Evolutionary conservation across 2,329 filamentous ascomycete species (phyloP).

Genomic region (Pestalotiopsis sp.): DNA sequence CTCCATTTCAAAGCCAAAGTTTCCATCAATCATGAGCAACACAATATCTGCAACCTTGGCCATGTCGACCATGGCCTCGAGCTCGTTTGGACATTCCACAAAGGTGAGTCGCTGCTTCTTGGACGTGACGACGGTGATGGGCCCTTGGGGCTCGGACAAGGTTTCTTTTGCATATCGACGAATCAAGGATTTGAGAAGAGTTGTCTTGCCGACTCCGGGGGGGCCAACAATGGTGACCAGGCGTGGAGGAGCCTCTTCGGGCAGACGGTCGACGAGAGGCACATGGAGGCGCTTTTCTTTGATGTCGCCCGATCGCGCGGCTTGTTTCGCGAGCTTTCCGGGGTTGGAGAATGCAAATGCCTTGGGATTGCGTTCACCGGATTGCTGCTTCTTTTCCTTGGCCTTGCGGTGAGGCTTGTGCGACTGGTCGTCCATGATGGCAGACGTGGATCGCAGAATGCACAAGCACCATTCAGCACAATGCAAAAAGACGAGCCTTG

Average conservation of each 20-base stretch:
- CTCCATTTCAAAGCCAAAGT: slow-evolving; percentile 99
- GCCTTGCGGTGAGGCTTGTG: slow-evolving; percentile 84
- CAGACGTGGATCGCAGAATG: slow-evolving; percentile 13
- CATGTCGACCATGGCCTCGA: slow-evolving; percentile 95
- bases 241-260: slow-evolving; percentile 84
- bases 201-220: slow-evolving; percentile 94
- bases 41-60: slow-evolving; percentile 98
- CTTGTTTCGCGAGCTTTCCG: slow-evolving; percentile 14
- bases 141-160: slow-evolving; percentile 84
- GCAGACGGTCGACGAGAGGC: slow-evolving; percentile 90
- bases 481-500: neutral
- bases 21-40: slow-evolving; percentile 96
- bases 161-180: slow-evolving; percentile 95
- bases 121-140: slow-evolving; percentile 93
- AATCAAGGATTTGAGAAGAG: slow-evolving; percentile 90
- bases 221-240: slow-evolving; percentile 94
- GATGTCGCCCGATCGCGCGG: slow-evolving; percentile 29
- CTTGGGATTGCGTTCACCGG: slow-evolving; percentile 77
- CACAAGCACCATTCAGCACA: neutral
- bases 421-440: slow-evolving; percentile 76
- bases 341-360: slow-evolving; percentile 52
- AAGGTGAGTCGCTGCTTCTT: slow-evolving; percentile 95
- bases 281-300: slow-evolving; percentile 97
- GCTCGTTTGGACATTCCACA: slow-evolving; percentile 93
- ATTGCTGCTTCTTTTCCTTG: slow-evolving; percentile 82